Conservation (phyloP, 2,329 filamentous ascomycete species). For the Cladosporium sp. region DNA sequence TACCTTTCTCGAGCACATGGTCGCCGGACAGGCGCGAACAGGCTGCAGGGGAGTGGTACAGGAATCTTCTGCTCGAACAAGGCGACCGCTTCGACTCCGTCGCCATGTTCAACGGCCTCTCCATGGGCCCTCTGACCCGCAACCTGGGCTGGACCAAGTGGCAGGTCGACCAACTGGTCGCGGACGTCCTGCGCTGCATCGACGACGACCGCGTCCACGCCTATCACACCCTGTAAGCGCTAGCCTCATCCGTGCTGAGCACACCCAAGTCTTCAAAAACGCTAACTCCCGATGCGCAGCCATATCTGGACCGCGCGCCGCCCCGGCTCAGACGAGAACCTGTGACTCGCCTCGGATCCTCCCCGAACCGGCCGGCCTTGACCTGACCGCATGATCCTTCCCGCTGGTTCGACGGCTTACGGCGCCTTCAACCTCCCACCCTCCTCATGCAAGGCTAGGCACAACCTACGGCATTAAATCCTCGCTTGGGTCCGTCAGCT, state of each 20-base stretch:
- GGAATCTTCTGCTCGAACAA: conserved; percentile 62
- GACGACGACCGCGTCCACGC: conserved; percentile 12
- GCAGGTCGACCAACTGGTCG: conserved; percentile 57
- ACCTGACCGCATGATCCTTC: too few relatives aligned
- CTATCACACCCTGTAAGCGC: conserved; percentile 14
- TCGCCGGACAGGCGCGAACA: conserved; percentile 61
- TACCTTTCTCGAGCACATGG: conserved; percentile 65
- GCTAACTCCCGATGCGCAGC: conserved; percentile 22
- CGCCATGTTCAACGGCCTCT: conserved; percentile 20
- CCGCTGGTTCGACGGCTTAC: too few relatives aligned
- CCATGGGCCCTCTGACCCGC: conserved; percentile 49
- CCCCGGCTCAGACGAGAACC: conserved; percentile 23
- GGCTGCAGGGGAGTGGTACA: conserved; percentile 62
- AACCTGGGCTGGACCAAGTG: conserved; percentile 53
- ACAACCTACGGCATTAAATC: background rate
- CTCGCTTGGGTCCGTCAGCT: too few relatives aligned
- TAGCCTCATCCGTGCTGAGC: too few relatives aligned
- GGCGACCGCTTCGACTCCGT: conserved; percentile 58
- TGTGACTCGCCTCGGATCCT: background rate
- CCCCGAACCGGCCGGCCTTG: too few relatives aligned
- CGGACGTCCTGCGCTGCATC: conserved; percentile 52
- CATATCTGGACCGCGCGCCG: conserved; percentile 44
- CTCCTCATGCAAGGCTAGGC: background rate
- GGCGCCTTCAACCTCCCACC: background rate
- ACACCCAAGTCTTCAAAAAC: conserved; percentile 17